Percentiles rank a stretch among this genome's conserved stretches.
These are phyloP conservation scores for Blastomyces gilchristii DNA, from an alignment of 2,329 filamentous ascomycete genomes.

Conservation along the genomic window DNA sequence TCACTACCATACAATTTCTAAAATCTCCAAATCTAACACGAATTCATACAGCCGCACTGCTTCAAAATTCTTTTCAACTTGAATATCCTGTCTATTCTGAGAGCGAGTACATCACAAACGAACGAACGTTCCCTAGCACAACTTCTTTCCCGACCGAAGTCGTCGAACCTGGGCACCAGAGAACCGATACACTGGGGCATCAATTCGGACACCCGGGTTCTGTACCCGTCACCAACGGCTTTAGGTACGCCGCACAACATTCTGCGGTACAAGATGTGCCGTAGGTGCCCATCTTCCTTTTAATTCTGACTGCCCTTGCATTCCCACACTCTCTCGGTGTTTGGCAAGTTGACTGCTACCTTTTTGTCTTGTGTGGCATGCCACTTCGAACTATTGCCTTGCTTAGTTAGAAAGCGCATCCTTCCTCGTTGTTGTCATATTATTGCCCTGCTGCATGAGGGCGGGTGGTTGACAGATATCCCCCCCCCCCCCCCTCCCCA, in stretches of 20 bases:
- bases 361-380: conserved; percentile 6
- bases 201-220: conserved; percentile 36
- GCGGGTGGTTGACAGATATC: background rate
- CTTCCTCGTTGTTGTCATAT: background rate
- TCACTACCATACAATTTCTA: background rate
- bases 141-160: conserved; percentile 29
- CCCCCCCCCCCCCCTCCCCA: background rate
- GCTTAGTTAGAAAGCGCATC: background rate
- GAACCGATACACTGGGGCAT: conserved; percentile 41
- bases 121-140: conserved; percentile 27
- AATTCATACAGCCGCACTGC: conserved; percentile 23
- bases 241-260: conserved; percentile 45
- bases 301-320: conserved; percentile 26
- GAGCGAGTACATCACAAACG: conserved; percentile 31
- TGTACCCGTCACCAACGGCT: conserved; percentile 39
- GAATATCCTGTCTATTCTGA: conserved; percentile 32
- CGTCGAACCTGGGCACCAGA: conserved; percentile 41
- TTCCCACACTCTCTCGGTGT: conserved; percentile 23
- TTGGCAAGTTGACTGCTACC: conserved; percentile 22
- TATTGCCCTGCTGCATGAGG: background rate
- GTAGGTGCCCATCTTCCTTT: conserved; percentile 43
- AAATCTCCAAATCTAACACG: conserved; percentile 19
- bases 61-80: conserved; percentile 30
- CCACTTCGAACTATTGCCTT: conserved; percentile 8
- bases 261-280: conserved; percentile 42